A percentile compares a stretch with the other conserved stretches of the same genome.
Conservation (phyloP, 306 rosid genomes). For the Lathyrus tuberosus region DNA sequence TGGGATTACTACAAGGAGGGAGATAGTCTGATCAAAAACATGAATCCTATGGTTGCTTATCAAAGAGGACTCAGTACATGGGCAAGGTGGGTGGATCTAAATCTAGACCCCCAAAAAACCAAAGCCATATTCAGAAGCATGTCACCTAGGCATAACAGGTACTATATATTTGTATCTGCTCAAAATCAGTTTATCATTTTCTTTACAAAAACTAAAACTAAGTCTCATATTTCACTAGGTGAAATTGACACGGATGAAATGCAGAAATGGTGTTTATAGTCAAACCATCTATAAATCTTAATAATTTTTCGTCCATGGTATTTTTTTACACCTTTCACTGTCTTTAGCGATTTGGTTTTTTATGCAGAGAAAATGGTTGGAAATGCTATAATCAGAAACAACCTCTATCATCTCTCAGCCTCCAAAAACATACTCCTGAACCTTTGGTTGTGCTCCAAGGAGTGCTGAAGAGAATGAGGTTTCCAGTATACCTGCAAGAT, state of each 20-base stretch:
- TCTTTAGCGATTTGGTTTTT: not conserved
- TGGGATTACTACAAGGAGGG: slow-evolving; percentile 98
- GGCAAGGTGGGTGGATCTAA: slow-evolving; percentile 97
- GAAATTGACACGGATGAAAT: not conserved
- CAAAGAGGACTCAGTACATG: slow-evolving; percentile 92
- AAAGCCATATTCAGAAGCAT: slow-evolving; percentile 83
- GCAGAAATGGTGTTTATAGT: not conserved
- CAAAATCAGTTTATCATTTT: not conserved
- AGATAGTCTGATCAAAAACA: slow-evolving; percentile 45
- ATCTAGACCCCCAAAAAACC: slow-evolving; percentile 71
- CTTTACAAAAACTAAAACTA: not conserved
- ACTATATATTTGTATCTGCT: slow-evolving; percentile 17
- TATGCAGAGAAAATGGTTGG: slow-evolving; percentile 86
- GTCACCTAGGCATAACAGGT: slow-evolving; percentile 98
- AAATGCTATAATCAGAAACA: slow-evolving; percentile 84
- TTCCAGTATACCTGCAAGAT: slow-evolving; percentile 86
- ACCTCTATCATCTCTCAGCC: slow-evolving; percentile 74
- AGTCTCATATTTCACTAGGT: not conserved
- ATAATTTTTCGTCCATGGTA: not conserved
- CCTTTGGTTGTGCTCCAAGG: slow-evolving; percentile 68
- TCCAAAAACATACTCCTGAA: slow-evolving; percentile 66
- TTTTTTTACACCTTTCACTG: not conserved
- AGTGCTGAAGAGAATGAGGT: slow-evolving; percentile 81
- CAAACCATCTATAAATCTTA: not conserved
- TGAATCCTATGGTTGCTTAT: slow-evolving; percentile 97